phyloP scores from a whole-genome alignment of 2,329 filamentous ascomycete genomes.

The Colletotrichum ledebouriae region DNA sequence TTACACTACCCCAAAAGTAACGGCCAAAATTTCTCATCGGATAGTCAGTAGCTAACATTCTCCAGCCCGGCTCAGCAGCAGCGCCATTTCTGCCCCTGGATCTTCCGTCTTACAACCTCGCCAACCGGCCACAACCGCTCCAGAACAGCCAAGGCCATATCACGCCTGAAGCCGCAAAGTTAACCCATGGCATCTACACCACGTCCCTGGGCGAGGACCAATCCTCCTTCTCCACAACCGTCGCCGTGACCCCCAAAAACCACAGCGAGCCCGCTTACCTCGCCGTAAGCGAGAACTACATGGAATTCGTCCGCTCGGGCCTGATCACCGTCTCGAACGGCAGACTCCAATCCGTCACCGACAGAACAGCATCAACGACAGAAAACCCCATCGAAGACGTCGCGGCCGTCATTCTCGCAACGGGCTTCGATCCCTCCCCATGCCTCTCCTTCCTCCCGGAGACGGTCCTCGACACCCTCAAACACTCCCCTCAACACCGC shows the following conservation, averaged over 20 bases:
- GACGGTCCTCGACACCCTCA: slow-evolving; percentile 67
- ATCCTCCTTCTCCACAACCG: slow-evolving; percentile 58
- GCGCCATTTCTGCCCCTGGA: slow-evolving; percentile 80
- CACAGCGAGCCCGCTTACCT: slow-evolving; percentile 72
- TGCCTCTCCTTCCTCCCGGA: slow-evolving; percentile 75
- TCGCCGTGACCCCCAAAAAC: slow-evolving; percentile 54
- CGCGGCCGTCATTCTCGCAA: slow-evolving; percentile 79
- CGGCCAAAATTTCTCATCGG: slow-evolving; percentile 11
- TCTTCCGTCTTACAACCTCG: slow-evolving; percentile 78
- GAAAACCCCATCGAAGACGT: slow-evolving; percentile 63
- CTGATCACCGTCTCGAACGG: slow-evolving; percentile 67
- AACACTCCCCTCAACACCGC: slow-evolving; percentile 66
- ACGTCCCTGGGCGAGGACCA: slow-evolving; percentile 67
- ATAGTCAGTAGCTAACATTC: slow-evolving; percentile 45
- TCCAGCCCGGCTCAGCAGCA: slow-evolving; percentile 59
- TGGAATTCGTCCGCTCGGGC: slow-evolving; percentile 78
- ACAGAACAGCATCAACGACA: slow-evolving; percentile 51
- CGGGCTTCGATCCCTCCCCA: slow-evolving; percentile 76
- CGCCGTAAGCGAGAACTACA: slow-evolving; percentile 78
- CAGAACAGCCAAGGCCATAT: slow-evolving; percentile 76
- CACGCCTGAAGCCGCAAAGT: slow-evolving; percentile 66
- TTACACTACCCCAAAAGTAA: slow-evolving; percentile 65
- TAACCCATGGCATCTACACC: slow-evolving; percentile 65
- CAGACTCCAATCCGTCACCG: slow-evolving; percentile 56
- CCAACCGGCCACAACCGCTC: slow-evolving; percentile 70